These are phyloP conservation scores for Talaromyces ruber DNA, from an alignment of 495 filamentous ascomycete species.

Conservation along the genomic window DNA sequence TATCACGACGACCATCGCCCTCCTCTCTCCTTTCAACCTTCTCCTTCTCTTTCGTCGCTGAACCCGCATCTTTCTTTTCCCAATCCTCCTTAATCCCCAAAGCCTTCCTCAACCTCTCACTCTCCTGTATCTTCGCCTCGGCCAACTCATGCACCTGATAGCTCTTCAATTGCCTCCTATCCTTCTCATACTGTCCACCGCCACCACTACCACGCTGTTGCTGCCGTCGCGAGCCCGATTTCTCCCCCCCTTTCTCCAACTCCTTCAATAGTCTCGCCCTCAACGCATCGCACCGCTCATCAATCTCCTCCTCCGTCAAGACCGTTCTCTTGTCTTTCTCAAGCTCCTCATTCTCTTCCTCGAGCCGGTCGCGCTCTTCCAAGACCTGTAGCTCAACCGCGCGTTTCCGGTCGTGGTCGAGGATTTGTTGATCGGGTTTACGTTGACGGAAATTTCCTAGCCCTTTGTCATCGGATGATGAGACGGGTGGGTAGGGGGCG, in stretches of 20 bases:
- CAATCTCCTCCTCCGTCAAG: conserved; percentile 29
- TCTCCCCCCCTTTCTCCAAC: conserved; percentile 19
- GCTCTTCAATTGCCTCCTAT: conserved; percentile 58
- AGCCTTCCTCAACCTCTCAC: conserved; percentile 77
- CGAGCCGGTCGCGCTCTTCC: conserved; percentile 77
- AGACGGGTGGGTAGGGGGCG: conserved; percentile 44
- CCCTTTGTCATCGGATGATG: conserved; percentile 21
- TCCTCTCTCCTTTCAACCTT: not conserved
- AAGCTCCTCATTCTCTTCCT: conserved; percentile 63
- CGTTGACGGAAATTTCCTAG: conserved; percentile 62
- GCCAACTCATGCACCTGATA: conserved; percentile 97
- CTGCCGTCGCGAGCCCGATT: not conserved
- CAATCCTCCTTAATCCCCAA: conserved; percentile 84
- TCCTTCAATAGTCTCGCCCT: conserved; percentile 21
- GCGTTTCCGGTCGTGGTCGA: conserved; percentile 85
- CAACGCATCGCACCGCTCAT: conserved; percentile 25
- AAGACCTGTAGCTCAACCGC: conserved; percentile 89
- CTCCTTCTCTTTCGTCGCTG: not conserved
- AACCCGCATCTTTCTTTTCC: conserved; percentile 65
- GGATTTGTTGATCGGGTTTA: conserved; percentile 80
- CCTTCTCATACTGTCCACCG: conserved; percentile 9
- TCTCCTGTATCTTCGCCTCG: conserved; percentile 93
- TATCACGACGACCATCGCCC: not conserved
- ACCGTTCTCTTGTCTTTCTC: conserved; percentile 36
- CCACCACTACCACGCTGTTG: not conserved